These are phyloP conservation scores for Candida glucosophila DNA, from an alignment of 1,139 yeast species.

Conservation along the genomic window DNA sequence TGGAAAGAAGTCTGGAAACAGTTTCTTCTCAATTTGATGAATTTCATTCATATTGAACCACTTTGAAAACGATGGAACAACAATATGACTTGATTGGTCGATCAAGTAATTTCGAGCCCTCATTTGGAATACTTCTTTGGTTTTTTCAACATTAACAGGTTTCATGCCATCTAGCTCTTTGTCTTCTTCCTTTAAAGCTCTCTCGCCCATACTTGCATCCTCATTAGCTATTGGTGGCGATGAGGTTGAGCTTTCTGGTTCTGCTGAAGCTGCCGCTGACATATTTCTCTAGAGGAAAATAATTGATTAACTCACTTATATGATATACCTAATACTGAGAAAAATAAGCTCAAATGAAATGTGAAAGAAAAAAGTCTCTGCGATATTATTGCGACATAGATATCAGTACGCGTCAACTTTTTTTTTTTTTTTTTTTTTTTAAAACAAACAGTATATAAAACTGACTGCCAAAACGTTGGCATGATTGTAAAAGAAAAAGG, in stretches of 20 bases:
- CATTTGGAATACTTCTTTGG: conserved; percentile 30
- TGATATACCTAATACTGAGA: too few species aligned
- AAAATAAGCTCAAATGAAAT: too few species aligned
- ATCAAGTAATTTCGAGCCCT: conserved; percentile 39
- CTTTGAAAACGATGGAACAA: conserved; percentile 73
- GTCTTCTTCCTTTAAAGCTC: conserved; percentile 9
- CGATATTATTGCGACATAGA: too few species aligned
- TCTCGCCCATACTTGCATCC: conserved; percentile 5
- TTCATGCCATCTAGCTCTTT: conserved; percentile 6
- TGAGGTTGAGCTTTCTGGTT: conserved; percentile 13
- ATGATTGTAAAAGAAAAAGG: too few species aligned
- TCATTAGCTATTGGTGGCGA: conserved; percentile 8
- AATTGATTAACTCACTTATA: too few species aligned
- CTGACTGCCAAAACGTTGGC: too few species aligned
- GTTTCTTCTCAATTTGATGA: conserved; percentile 70
- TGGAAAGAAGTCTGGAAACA: conserved; percentile 80
- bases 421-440: too few species aligned
- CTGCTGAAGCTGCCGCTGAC: conserved; percentile 6
- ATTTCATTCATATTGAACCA: conserved; percentile 73
- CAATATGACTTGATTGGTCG: conserved; percentile 35
- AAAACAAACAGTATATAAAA: too few species aligned
- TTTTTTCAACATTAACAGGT: conserved; percentile 24
- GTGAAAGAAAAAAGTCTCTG: neutral
- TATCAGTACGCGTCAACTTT: too few species aligned
- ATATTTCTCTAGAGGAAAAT: conserved; percentile 1